phyloP scores from a whole-genome alignment of 345 rosid species.

The Carallia pectinifolia region DNA sequence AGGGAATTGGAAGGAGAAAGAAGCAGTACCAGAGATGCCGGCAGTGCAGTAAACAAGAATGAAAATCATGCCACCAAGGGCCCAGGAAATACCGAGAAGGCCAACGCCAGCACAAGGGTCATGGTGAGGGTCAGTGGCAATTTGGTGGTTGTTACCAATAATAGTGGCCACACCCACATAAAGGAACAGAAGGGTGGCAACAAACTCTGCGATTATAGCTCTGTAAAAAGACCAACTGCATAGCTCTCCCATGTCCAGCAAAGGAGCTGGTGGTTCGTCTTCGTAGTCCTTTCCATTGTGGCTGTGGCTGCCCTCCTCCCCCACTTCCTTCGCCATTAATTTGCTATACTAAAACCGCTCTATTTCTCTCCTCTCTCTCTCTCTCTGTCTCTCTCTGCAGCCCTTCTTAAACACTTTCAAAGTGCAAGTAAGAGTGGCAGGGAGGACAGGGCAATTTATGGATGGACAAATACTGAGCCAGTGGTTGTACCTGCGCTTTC shows the following conservation, averaged over 20 bases:
- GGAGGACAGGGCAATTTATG: too few species aligned
- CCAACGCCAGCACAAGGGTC: slow-evolving; percentile 5
- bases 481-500: too few species aligned
- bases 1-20: too few species aligned
- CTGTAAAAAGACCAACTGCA: slow-evolving; percentile 13
- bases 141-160: neutral
- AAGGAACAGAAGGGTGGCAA: slow-evolving; percentile 9
- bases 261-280: slow-evolving; percentile 16
- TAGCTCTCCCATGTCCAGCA: slow-evolving; percentile 2
- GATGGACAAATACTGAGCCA: too few species aligned
- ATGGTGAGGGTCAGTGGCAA: too few species aligned
- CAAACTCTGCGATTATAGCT: slow-evolving; percentile 11
- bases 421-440: too few species aligned
- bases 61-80: slow-evolving; percentile 15
- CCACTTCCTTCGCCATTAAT: neutral
- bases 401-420: too few species aligned
- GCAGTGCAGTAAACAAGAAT: slow-evolving; percentile 15
- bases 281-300: neutral
- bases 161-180: neutral
- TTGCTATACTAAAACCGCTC: neutral
- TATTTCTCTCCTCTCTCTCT: too few species aligned
- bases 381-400: too few species aligned
- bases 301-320: neutral
- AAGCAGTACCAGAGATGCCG: slow-evolving; percentile 5
- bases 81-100: slow-evolving; percentile 3